Evolutionary conservation across 2,329 filamentous ascomycete genomes (phyloP).

Genomic region (Sporothrix variecibatus): DNA sequence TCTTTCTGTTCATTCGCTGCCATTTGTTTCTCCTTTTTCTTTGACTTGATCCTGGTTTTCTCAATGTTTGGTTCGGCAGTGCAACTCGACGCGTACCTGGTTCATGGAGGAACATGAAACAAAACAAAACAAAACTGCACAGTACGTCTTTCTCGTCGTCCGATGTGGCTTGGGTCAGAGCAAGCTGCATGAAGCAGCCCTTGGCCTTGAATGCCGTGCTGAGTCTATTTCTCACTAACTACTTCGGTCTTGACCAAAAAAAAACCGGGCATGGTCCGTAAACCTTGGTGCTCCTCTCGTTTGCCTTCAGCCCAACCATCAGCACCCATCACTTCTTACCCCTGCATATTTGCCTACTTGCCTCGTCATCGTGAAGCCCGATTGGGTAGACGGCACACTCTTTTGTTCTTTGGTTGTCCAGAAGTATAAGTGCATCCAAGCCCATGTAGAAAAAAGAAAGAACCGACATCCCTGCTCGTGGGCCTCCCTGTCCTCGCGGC

Average conservation of each 20-base stretch:
- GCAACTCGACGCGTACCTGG: neutral
- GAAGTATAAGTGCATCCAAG: neutral
- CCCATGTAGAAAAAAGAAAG: neutral
- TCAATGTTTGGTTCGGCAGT: neutral
- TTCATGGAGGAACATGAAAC: neutral
- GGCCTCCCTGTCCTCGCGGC: neutral
- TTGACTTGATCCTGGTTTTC: neutral
- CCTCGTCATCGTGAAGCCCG: neutral
- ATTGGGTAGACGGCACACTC: neutral
- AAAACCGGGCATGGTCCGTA: neutral
- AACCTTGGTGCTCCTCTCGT: neutral
- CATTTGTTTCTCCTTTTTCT: neutral
- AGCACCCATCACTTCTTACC: neutral
- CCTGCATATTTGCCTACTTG: neutral
- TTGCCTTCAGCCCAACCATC: no score
- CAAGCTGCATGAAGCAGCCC: neutral
- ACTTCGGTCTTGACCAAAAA: neutral
- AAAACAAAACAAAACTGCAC: neutral
- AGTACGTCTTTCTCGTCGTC: neutral
- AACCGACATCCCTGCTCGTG: neutral
- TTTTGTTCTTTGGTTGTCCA: neutral
- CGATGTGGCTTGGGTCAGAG: neutral
- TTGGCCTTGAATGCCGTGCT: neutral
- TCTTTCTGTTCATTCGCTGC: neutral
- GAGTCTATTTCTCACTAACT: neutral